Base-by-base conservation (phyloP, 345 rosid genomes). In the Populus nigra region DNA sequence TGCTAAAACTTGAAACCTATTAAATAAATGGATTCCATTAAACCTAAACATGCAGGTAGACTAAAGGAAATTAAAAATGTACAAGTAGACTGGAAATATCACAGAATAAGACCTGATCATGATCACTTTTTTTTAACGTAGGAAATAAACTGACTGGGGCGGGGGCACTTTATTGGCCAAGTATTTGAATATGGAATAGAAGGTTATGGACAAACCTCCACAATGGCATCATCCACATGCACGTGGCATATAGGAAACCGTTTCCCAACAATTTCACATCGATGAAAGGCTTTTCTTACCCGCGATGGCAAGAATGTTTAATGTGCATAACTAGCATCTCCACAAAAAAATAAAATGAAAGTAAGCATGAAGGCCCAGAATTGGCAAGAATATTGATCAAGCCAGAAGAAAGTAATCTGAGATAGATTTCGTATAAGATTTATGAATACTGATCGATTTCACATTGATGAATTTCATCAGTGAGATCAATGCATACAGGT, bases 191-290 rank as follows among this genome's bases (percentile, higher is more conserved):
- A 63, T 12, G 5, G 23, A 33, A 67, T 35, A 35, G 43, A 33
- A 23, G 29, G 27, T 2, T 59, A 59, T 5, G 13, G 27, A 85
- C 68, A 68, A 67, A 89, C 91, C 92, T 90, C 92, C 57, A 90
- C 84, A 45, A 85, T 66, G 18, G 82, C 73, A 82, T 86, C 85
- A 5, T 82, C 85, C 11, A 89, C 29, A 71, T 88, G 88, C 63
- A 90, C 92, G 25, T 89, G 94, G 80, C 94, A 90, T 78, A 90
- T 90, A 71, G 91, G 90, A 83, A 90, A 90, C 73, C 90, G 77
- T 79, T 69, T 88, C 65, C 92, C 92, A 43, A 88, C 86, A 75
- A 89, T 90, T 81, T 80, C 84, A 83, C 90, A 84, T 69, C 74
- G 84, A 23, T 83, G 77, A 84, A 90, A 90, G 72, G 85, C 78